A percentile compares a stretch with the other conserved stretches of the same genome.
phyloP scores from a whole-genome alignment of 2,329 filamentous ascomycete species.

The Venturiaceae sp. region DNA sequence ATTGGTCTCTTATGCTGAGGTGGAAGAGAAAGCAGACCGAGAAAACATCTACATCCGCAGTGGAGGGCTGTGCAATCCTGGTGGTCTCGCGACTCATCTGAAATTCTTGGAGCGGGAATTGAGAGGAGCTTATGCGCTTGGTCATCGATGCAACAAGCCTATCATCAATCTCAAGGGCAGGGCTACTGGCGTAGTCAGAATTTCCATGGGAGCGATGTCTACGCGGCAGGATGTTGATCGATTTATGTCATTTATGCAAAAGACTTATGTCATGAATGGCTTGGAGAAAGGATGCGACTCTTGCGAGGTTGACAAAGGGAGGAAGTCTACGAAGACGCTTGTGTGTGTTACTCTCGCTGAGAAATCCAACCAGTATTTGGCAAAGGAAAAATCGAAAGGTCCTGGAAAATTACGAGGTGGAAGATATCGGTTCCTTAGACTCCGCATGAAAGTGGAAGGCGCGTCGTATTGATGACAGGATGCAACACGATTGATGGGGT shows the following conservation, averaged over 20 bases:
- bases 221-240: constrained; percentile 44
- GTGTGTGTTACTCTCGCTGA: too few relatives aligned
- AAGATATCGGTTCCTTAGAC: too few relatives aligned
- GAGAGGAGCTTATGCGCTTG: constrained; percentile 43
- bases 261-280: too few relatives aligned
- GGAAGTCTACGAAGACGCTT: too few relatives aligned
- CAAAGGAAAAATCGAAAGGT: too few relatives aligned
- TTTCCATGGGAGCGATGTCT: constrained; percentile 53
- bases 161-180: constrained; percentile 43
- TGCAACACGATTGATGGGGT: too few relatives aligned
- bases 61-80: constrained; percentile 47
- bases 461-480: too few relatives aligned
- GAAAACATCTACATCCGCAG: constrained; percentile 51
- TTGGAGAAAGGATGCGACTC: too few relatives aligned
- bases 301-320: too few relatives aligned
- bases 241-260: constrained; percentile 35
- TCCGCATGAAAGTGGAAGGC: too few relatives aligned
- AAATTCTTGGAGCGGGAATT: constrained; percentile 46
- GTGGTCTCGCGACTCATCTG: constrained; percentile 36
- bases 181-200: constrained; percentile 51
- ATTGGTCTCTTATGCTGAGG: constrained; percentile 46
- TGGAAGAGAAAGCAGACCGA: constrained; percentile 49
- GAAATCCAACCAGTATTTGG: too few relatives aligned
- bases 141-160: constrained; percentile 48
- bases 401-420: too few relatives aligned